Base-by-base conservation (phyloP, 352 stramenopile genomes). In the Phytopythium oedochilum region DNA sequence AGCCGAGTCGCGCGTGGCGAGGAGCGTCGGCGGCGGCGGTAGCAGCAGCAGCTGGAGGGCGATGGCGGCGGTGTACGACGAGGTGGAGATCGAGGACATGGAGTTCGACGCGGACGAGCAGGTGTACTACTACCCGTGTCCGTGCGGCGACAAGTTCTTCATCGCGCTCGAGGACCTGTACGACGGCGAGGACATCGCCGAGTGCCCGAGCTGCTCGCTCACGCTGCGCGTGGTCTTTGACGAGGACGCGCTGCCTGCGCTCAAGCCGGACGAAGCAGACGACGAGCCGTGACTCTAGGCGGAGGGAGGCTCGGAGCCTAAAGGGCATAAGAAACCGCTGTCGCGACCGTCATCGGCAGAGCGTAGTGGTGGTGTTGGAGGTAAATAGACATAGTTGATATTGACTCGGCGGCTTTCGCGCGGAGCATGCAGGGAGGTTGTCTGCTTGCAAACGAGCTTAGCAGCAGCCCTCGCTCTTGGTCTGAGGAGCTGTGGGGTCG, bases 41-140 rank as follows among this genome's bases (percentile, higher is more conserved):
- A n/a, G n/a, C n/a, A n/a, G n/a, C n/a, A n/a, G n/a, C n/a, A n/a
- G n/a, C n/a, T n/a, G n/a, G n/a, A n/a, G n/a, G n/a, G n/a, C n/a
- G n/a, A n/a, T n/a, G n/a, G n/a, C n/a, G n/a, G n/a, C n/a, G 35
- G 78, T 99, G 53, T 99, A 99, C 74, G 97, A 99, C 77, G 97
- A 99, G 73, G 92, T 99, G 34, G 92, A 98, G 82, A 97, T 99
- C 63, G 93, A 98, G 72, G 96, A 99, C 70, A 98, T 99, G 92
- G 86, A 92, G 51, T 99, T 94, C 75, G 83, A 99, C 63, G 82
- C 78, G n/a, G 76, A 91, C 7, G 91, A 96, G 55, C 78, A 96
- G 60, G 82, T 91, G 48, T 99, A 98, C 68, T 97, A 93, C 58
- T 99, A 99, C 65, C 95, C 92, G 26, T 99, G 97, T 75, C 97